phyloP scores from a whole-genome alignment of 164 flowering plant species.

The Litsea cubeba region DNA sequence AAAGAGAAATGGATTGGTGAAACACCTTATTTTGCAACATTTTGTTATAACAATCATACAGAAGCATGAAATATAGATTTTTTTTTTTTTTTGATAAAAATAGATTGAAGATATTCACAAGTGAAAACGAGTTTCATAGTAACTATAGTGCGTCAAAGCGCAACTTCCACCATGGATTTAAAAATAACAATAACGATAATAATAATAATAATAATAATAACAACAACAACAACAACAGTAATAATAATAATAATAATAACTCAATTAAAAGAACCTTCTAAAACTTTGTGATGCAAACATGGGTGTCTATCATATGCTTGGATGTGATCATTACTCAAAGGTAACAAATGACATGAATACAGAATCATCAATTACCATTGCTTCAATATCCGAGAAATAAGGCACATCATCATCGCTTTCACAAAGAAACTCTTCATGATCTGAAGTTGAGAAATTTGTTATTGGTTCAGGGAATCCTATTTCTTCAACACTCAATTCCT shows the following conservation, averaged over 20 bases:
- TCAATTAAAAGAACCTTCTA: neutral
- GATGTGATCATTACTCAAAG: neutral
- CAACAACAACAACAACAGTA: too few relatives aligned
- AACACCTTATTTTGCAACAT: neutral
- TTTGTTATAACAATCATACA: neutral
- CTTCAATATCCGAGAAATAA: slow-evolving; percentile 79
- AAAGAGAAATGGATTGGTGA: neutral
- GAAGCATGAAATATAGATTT: neutral
- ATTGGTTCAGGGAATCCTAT: slow-evolving; percentile 20
- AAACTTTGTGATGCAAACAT: neutral
- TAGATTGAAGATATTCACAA: neutral
- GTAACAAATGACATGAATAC: slow-evolving; percentile 1
- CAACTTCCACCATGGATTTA: too few relatives aligned
- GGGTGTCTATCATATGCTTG: neutral
- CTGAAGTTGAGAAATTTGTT: slow-evolving; percentile 25
- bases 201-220: too few relatives aligned
- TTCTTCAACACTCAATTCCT: slow-evolving; percentile 22
- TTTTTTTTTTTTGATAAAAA: too few relatives aligned
- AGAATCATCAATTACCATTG: slow-evolving; percentile 52
- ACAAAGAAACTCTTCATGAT: slow-evolving; percentile 37
- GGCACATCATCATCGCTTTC: slow-evolving; percentile 74
- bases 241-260: neutral
- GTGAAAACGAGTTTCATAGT: neutral
- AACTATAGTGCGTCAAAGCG: neutral
- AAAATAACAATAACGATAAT: too few relatives aligned